phyloP scores from a whole-genome alignment of 495 filamentous ascomycete species.

The Cenococcum geophilum region DNA sequence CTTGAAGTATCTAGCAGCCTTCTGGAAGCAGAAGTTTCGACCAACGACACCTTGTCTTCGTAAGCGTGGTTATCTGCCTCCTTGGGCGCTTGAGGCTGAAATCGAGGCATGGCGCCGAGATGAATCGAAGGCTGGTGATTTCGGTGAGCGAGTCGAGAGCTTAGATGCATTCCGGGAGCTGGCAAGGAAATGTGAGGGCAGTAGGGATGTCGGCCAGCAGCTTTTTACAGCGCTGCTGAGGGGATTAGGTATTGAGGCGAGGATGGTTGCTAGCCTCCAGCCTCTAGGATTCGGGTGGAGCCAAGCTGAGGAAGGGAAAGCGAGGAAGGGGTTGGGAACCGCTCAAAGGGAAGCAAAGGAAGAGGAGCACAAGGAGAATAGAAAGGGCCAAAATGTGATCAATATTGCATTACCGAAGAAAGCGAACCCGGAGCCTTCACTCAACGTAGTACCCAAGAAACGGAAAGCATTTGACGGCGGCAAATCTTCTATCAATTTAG shows the following conservation, averaged over 20 bases:
- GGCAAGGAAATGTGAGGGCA: slow-evolving; percentile 70
- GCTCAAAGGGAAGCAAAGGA: background rate
- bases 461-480: slow-evolving; percentile 28
- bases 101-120: slow-evolving; percentile 59
- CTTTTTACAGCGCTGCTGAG: slow-evolving; percentile 87
- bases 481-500: slow-evolving; percentile 30
- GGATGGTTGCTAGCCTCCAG: slow-evolving; percentile 78
- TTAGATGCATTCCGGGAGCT: slow-evolving; percentile 60
- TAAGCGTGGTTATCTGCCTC: slow-evolving; percentile 79
- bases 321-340: slow-evolving; percentile 36
- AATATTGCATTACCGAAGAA: background rate
- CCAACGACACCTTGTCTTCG: slow-evolving; percentile 74
- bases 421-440: background rate
- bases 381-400: background rate
- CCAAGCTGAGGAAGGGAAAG: slow-evolving; percentile 64
- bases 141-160: slow-evolving; percentile 67
- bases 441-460: slow-evolving; percentile 13
- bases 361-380: background rate
- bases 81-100: slow-evolving; percentile 60
- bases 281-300: slow-evolving; percentile 88
- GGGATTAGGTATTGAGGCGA: slow-evolving; percentile 70
- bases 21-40: slow-evolving; percentile 82
- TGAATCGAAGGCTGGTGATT: slow-evolving; percentile 51
- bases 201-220: slow-evolving; percentile 80
- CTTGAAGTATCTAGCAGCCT: slow-evolving; percentile 65